Evolutionary conservation across 2,329 filamentous ascomycete species (phyloP).

Genomic region (Aspergillus caelatus): DNA sequence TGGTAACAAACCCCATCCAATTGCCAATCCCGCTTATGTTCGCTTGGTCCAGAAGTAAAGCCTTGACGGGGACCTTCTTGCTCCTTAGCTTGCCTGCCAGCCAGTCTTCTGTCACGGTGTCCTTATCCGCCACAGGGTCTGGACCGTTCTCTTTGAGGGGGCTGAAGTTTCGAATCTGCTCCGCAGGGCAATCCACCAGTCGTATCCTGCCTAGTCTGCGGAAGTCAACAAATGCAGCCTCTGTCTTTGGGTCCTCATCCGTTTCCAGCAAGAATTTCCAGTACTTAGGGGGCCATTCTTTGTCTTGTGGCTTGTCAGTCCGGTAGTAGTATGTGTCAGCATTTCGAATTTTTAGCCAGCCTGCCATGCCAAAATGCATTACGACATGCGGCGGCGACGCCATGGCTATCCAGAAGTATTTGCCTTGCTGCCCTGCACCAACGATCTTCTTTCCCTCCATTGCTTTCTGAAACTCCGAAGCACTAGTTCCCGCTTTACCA

Average conservation of each 20-base stretch:
- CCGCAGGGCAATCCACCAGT: conserved; percentile 76
- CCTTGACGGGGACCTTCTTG: conserved; percentile 86
- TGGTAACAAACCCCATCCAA: conserved; percentile 73
- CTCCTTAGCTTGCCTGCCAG: conserved; percentile 69
- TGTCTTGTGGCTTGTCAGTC: conserved; percentile 58
- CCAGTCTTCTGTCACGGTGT: conserved; percentile 76
- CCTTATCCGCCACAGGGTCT: conserved; percentile 82
- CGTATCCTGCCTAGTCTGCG: conserved; percentile 78
- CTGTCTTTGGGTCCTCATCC: conserved; percentile 61
- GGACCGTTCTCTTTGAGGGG: conserved; percentile 92
- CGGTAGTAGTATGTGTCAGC: conserved; percentile 81
- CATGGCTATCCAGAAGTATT: conserved; percentile 94
- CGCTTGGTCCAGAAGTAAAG: conserved; percentile 81
- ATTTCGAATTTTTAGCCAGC: conserved; percentile 87
- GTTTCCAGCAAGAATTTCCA: conserved; percentile 83
- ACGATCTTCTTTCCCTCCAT: conserved; percentile 73
- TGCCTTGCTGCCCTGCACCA: conserved; percentile 81
- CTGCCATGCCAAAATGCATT: conserved; percentile 78
- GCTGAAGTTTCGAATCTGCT: conserved; percentile 72
- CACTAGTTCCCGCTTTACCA: conserved; percentile 84
- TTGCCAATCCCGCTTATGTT: conserved; percentile 93
- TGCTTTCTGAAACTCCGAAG: conserved; percentile 71
- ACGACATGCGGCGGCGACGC: conserved; percentile 78
- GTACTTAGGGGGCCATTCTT: conserved; percentile 84
- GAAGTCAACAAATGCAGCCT: conserved; percentile 80